These are phyloP conservation scores for Magnusiomyces tetraspermus DNA, from an alignment of 1,139 yeast genomes.

Conservation along the genomic window DNA sequence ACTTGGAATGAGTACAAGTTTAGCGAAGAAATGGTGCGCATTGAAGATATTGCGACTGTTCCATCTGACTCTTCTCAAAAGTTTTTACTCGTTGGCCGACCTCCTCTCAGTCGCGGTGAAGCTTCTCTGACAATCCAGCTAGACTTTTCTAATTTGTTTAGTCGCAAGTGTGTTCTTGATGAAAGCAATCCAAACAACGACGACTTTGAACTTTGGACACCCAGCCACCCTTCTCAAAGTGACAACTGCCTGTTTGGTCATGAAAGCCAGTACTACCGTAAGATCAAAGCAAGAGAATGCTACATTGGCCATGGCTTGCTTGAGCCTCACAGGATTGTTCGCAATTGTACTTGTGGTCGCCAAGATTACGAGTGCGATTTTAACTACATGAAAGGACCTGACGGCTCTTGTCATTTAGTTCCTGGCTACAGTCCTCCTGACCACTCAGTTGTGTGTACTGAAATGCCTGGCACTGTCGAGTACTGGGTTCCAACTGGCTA, in stretches of 20 bases:
- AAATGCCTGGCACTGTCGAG: slow-evolving; percentile 47
- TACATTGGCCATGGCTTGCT: slow-evolving; percentile 48
- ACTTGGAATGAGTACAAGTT: slow-evolving; percentile 66
- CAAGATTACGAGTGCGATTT: slow-evolving; percentile 92
- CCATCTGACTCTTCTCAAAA: slow-evolving; percentile 82
- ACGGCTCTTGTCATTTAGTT: slow-evolving; percentile 81
- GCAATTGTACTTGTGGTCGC: slow-evolving; percentile 77
- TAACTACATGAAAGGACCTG: slow-evolving; percentile 59
- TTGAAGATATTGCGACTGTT: slow-evolving; percentile 75
- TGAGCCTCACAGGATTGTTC: slow-evolving; percentile 47
- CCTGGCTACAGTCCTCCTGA: slow-evolving; percentile 62
- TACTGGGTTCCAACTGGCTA: slow-evolving; percentile 77
- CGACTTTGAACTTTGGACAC: slow-evolving; percentile 81
- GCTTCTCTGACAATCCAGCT: slow-evolving; percentile 42
- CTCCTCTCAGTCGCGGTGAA: slow-evolving; percentile 36
- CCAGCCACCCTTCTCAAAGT: slow-evolving; percentile 51
- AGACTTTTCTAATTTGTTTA: slow-evolving; percentile 60
- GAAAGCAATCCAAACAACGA: slow-evolving; percentile 47
- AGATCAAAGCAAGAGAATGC: slow-evolving; percentile 59
- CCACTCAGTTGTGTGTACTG: slow-evolving; percentile 52
- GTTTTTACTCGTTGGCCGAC: slow-evolving; percentile 47
- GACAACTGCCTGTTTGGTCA: slow-evolving; percentile 84
- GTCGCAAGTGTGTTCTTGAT: slow-evolving; percentile 62
- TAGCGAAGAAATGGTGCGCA: slow-evolving; percentile 44
- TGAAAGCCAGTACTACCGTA: slow-evolving; percentile 65